phyloP scores from a whole-genome alignment of 441 rosid genomes.

The Eutrema salsugineum region DNA sequence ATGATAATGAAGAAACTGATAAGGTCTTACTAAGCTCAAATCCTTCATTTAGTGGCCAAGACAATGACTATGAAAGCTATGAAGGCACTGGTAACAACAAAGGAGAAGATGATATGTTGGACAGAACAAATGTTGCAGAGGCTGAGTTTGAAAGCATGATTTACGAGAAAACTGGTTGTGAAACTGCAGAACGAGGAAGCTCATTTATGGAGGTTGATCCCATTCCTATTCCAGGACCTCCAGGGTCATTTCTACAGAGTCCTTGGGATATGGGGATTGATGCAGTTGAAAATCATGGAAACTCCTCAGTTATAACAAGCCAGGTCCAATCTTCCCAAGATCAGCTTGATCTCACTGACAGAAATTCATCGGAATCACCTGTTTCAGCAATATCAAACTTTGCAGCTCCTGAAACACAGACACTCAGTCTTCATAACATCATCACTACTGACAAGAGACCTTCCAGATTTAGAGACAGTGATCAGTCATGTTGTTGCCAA shows the following conservation, averaged over 20 bases:
- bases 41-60: slow-evolving; percentile 33
- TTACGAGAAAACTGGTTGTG: slow-evolving; percentile 26
- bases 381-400: slow-evolving; percentile 49
- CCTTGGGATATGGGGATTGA: slow-evolving; percentile 67
- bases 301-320: slow-evolving; percentile 71
- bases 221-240: slow-evolving; percentile 97
- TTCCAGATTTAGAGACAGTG: slow-evolving; percentile 40
- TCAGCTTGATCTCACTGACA: slow-evolving; percentile 55
- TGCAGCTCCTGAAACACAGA: slow-evolving; percentile 25
- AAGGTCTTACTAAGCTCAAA: slow-evolving; percentile 25
- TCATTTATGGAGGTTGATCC: slow-evolving; percentile 81
- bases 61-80: slow-evolving; percentile 22
- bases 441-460: slow-evolving; percentile 48
- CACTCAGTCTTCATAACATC: slow-evolving; percentile 36
- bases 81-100: slow-evolving; percentile 28
- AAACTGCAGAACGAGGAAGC: slow-evolving; percentile 38
- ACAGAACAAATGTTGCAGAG: slow-evolving; percentile 26
- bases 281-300: slow-evolving; percentile 79
- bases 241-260: slow-evolving; percentile 93
- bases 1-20: slow-evolving; percentile 35
- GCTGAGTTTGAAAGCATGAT: slow-evolving; percentile 38
- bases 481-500: slow-evolving; percentile 87
- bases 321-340: slow-evolving; percentile 72
- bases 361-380: slow-evolving; percentile 77
- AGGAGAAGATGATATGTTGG: slow-evolving; percentile 28